Evolutionary conservation across 208 protist species (phyloP).

Genomic region (Leishmania arabica): DNA sequence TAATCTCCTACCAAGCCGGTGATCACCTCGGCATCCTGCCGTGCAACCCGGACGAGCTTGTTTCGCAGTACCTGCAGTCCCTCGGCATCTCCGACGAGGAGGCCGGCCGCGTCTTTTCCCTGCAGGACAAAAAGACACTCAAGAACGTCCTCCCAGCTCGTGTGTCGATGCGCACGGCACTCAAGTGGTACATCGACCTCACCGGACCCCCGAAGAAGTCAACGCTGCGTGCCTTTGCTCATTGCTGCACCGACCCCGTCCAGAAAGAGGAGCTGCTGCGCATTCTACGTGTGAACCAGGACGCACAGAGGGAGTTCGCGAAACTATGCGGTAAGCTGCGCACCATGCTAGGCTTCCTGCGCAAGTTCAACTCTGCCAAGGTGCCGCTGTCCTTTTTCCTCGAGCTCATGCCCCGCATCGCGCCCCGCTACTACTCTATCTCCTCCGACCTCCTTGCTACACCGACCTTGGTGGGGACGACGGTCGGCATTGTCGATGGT

Average conservation of each 20-base stretch:
- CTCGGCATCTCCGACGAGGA: conserved; percentile 64
- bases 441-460: conserved; percentile 88
- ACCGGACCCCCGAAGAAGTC: conserved; percentile 85
- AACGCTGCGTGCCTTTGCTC: conserved; percentile 88
- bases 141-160: conserved; percentile 90
- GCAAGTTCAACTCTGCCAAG: conserved; percentile 79
- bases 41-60: conserved; percentile 86
- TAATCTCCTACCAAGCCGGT: conserved; percentile 93
- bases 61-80: conserved; percentile 73
- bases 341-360: conserved; percentile 80
- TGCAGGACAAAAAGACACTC: conserved; percentile 83
- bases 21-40: conserved; percentile 96
- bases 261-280: conserved; percentile 83
- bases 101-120: conserved; percentile 74
- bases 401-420: conserved; percentile 93
- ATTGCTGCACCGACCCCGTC: conserved; percentile 70
- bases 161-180: conserved; percentile 72
- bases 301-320: conserved; percentile 71
- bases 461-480: conserved; percentile 77
- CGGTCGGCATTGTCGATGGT: conserved; percentile 89
- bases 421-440: conserved; percentile 97
- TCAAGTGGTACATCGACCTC: conserved; percentile 94
- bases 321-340: conserved; percentile 74
- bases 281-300: conserved; percentile 71
- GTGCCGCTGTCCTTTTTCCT: conserved; percentile 87